These are phyloP conservation scores for Paraphoma sp. DNA, from an alignment of 2,329 filamentous ascomycete genomes.

Conservation along the genomic window DNA sequence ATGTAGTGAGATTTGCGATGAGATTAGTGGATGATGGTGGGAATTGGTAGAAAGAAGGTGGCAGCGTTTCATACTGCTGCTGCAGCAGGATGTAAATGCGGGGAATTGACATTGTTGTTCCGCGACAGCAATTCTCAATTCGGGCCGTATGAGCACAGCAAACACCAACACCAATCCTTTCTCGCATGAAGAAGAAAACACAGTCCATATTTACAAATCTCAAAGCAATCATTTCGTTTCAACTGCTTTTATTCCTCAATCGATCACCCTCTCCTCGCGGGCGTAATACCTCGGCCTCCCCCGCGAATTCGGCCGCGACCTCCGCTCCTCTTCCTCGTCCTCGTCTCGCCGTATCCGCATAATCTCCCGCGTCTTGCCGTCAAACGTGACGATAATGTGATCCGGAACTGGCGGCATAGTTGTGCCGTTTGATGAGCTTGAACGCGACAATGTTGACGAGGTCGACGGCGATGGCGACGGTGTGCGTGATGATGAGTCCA, in stretches of 20 bases:
- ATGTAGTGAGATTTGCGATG: not conserved
- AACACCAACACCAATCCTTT: too few relatives aligned
- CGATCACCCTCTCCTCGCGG: conserved; percentile 3
- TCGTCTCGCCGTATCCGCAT: conserved; percentile 25
- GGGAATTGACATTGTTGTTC: too few relatives aligned
- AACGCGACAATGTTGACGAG: conserved; percentile 11
- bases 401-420: conserved; percentile 26
- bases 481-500: not conserved
- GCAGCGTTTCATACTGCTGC: too few relatives aligned
- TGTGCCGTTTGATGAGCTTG: conserved; percentile 8
- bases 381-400: conserved; percentile 36
- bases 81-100: too few relatives aligned
- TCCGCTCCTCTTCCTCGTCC: conserved; percentile 6
- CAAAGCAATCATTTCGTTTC: not conserved
- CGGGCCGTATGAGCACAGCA: too few relatives aligned
- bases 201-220: too few relatives aligned
- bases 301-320: conserved; percentile 5
- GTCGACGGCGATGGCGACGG: conserved; percentile 8
- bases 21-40: too few relatives aligned
- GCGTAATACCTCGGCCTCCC: conserved; percentile 19
- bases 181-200: too few relatives aligned
- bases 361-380: conserved; percentile 35
- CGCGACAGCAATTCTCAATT: too few relatives aligned
- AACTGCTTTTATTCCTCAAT: not conserved
- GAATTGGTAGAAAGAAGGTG: too few relatives aligned